phyloP scores from a whole-genome alignment of 768 basidiomycete species.

The Collybia sordida region DNA sequence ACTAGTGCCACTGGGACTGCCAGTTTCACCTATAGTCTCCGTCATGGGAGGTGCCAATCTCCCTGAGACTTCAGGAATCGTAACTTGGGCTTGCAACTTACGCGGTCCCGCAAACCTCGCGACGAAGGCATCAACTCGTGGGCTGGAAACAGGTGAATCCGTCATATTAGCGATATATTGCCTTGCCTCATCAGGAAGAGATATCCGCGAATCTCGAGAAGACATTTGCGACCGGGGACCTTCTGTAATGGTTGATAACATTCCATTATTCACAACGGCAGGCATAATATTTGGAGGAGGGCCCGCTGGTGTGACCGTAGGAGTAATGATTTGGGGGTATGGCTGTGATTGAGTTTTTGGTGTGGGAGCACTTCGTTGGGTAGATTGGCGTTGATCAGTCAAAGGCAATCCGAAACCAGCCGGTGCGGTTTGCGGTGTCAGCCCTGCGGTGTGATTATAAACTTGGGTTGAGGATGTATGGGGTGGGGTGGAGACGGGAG shows the following conservation, averaged over 20 bases:
- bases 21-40: conserved; percentile 3
- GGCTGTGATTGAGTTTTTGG: conserved; percentile 8
- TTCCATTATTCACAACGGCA: conserved; percentile 18
- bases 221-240: conserved; percentile 27
- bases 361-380: conserved; percentile 6
- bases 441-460: conserved; percentile 7
- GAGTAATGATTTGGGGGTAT: conserved; percentile 14
- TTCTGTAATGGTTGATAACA: conserved; percentile 34
- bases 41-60: conserved; percentile 4
- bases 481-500: conserved; percentile 3
- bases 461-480: conserved; percentile 9
- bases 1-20: conserved; percentile 22
- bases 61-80: conserved; percentile 1
- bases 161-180: conserved; percentile 69
- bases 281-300: conserved; percentile 15
- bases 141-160: conserved; percentile 62
- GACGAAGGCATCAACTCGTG: conserved; percentile 39
- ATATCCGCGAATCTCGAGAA: conserved; percentile 67
- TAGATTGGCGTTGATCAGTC: conserved; percentile 9
- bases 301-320: conserved; percentile 17
- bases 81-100: conserved; percentile 3
- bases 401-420: conserved; percentile 14
- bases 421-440: conserved; percentile 19
- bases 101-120: conserved; percentile 17
- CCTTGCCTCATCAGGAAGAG: conserved; percentile 75